A percentile compares a stretch with the other conserved stretches of the same genome.
Conservation (phyloP, 2,329 filamentous ascomycete species). For the Colletotrichum echinochloae region DNA sequence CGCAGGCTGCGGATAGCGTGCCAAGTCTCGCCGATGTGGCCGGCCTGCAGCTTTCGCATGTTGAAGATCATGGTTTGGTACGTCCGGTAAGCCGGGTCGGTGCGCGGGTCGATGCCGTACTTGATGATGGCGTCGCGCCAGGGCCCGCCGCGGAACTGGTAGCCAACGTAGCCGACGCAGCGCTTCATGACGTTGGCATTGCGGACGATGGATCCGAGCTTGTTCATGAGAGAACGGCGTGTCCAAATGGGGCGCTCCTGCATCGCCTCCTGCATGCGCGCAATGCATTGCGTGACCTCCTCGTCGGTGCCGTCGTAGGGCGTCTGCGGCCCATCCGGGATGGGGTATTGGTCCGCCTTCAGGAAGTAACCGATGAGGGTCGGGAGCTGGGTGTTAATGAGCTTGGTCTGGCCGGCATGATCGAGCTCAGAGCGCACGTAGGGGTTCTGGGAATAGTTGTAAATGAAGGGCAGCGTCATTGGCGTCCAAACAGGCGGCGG, state of each 20-base stretch:
- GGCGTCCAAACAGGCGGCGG: conserved; percentile 85
- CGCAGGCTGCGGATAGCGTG: conserved; percentile 59
- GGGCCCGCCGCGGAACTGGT: conserved; percentile 92
- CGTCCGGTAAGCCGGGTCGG: conserved; percentile 78
- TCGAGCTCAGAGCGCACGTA: conserved; percentile 75
- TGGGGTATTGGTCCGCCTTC: conserved; percentile 71
- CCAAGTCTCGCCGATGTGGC: conserved; percentile 61
- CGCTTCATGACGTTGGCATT: conserved; percentile 74
- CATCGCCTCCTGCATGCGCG: conserved; percentile 73
- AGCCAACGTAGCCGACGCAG: conserved; percentile 86
- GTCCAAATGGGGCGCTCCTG: conserved; percentile 87
- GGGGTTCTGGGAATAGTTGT: conserved; percentile 87
- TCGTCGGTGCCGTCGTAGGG: conserved; percentile 70
- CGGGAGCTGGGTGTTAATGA: conserved; percentile 70
- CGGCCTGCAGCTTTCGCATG: conserved; percentile 65
- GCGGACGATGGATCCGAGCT: conserved; percentile 65
- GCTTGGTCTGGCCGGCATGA: conserved; percentile 62
- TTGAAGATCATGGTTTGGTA: conserved; percentile 95
- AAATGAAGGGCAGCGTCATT: conserved; percentile 79
- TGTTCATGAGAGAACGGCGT: conserved; percentile 82
- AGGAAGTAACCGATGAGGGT: conserved; percentile 70
- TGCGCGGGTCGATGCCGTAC: conserved; percentile 88
- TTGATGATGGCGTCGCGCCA: conserved; percentile 90
- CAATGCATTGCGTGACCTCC: conserved; percentile 73
- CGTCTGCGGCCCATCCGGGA: conserved; percentile 69